A percentile compares a stretch with the other conserved stretches of the same genome.
Conservation (phyloP, 2,329 filamentous ascomycete species). For the Monilinia fructigena region DNA sequence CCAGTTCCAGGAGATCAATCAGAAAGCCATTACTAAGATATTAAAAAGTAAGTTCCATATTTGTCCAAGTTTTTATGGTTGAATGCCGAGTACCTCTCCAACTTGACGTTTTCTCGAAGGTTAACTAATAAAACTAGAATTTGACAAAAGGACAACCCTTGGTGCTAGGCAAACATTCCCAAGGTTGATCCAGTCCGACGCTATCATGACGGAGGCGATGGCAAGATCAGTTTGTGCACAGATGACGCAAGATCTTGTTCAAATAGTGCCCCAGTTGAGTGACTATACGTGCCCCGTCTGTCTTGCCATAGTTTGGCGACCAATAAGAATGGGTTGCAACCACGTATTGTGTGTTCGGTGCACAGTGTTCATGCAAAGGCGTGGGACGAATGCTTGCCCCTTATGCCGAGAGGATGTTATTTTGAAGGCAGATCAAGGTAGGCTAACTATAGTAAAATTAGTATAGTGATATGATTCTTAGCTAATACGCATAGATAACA, state of each 20-base stretch:
- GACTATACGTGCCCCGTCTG: constrained; percentile 84
- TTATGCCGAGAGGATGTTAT: constrained; percentile 73
- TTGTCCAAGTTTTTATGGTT: neutral
- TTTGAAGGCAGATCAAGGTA: constrained; percentile 65
- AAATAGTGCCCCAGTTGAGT: constrained; percentile 75
- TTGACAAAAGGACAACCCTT: constrained; percentile 80
- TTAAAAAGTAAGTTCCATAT: constrained; percentile 64
- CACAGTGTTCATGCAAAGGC: constrained; percentile 74
- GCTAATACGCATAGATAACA: constrained; percentile 53
- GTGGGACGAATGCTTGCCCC: constrained; percentile 67
- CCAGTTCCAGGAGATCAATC: constrained; percentile 82
- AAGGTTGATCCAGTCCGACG: constrained; percentile 55
- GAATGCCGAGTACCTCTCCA: neutral
- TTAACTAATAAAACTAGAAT: constrained; percentile 53
- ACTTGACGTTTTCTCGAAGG: no score
- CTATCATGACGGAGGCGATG: constrained; percentile 63
- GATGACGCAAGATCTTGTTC: constrained; percentile 69
- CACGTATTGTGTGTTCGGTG: constrained; percentile 85
- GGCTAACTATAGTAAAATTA: constrained; percentile 32
- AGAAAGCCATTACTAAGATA: constrained; percentile 75
- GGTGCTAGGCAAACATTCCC: constrained; percentile 65
- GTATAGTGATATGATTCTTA: neutral
- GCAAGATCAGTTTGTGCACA: constrained; percentile 74
- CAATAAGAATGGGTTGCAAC: constrained; percentile 70
- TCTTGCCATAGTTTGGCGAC: constrained; percentile 75